Base-by-base conservation (phyloP, 2,329 filamentous ascomycete species). In the Cytospora paraplurivora region DNA sequence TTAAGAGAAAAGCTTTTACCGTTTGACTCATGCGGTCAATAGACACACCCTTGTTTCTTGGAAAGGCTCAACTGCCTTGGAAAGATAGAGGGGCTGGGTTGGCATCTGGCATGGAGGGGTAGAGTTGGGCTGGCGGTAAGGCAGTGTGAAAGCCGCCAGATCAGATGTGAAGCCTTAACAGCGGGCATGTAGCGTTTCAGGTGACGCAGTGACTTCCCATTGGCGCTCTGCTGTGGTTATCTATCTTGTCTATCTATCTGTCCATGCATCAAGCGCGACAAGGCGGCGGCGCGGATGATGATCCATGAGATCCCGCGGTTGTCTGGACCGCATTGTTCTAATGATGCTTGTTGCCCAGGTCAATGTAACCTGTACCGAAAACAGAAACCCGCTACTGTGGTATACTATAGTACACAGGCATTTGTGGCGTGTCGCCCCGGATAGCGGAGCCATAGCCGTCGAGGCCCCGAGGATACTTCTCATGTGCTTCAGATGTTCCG, bases 51-150 rank as follows among this genome's bases (percentile, higher is more conserved):
- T 49, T 59, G 47, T 59, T 49, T 35, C 57, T 50, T 52, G 35
- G 7, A 34, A 21, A 33, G 33, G 32, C 35, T 55, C 38, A 44
- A 41, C 51, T 61, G 59, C 59, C 51, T 61, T 61, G 59, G 59
- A 61, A 47, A 21, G 44, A 47, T 47, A 21, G 44, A 47, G 44
- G 44, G 44, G 59, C 59, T 61, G 57, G 52, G 35, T 55, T 35
- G 47, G 56, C 56, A 63, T 60, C 49, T 35, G 47, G 56, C 56
- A 63, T 60, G 60, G 64, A 63, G 61, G 64, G 63, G 63, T 54
- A 50, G 57, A 54, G 56, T 56, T 54, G 57, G 62, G 62, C 62
- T 55, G 61, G 64, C 57, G 56, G 38, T 62, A 63, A 63, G 57
- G 61, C 64, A 63, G 47, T 53, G 51, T 50, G 54, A 58, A 56